Percentiles rank a stretch among this genome's conserved stretches.
Evolutionary conservation across 345 rosid species (phyloP).

Genomic region (Tarenaya hassleriana): DNA sequence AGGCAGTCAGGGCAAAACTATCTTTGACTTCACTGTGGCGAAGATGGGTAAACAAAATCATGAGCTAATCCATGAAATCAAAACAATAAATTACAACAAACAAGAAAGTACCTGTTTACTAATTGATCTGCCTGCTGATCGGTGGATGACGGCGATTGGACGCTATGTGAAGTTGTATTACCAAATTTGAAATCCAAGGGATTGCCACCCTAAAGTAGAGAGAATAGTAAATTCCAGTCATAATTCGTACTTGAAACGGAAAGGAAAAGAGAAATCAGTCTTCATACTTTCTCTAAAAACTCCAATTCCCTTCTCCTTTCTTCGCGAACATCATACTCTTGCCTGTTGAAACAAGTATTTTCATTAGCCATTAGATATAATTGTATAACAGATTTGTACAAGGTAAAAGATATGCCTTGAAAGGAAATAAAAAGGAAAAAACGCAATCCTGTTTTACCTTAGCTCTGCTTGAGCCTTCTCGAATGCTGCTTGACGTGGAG

Average conservation of each 20-base stretch:
- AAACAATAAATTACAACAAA: constrained; percentile 9
- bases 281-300: constrained; percentile 87
- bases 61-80: constrained; percentile 16
- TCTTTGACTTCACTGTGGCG: constrained; percentile 78
- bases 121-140: constrained; percentile 68
- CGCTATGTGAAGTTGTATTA: constrained; percentile 60
- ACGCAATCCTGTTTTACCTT: constrained; percentile 38
- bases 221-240: constrained; percentile 20
- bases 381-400: neutral
- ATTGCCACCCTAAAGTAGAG: constrained; percentile 75
- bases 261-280: constrained; percentile 18
- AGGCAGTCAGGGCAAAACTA: constrained; percentile 73
- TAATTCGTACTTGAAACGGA: constrained; percentile 16
- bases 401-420: neutral
- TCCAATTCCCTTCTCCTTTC: constrained; percentile 89
- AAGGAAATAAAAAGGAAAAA: neutral
- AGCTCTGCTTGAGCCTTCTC: constrained; percentile 94
- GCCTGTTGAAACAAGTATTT: constrained; percentile 45
- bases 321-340: constrained; percentile 94
- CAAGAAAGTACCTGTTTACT: constrained; percentile 58
- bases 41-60: constrained; percentile 16
- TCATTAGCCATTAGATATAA: constrained; percentile 2
- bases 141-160: constrained; percentile 84
- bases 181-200: constrained; percentile 92
- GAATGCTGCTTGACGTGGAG: constrained; percentile 74